Evolutionary conservation across 805 yeast species (phyloP), one percentile per base, ranked within the genome.

Genomic region (Torulaspora gathmanii): DNA sequence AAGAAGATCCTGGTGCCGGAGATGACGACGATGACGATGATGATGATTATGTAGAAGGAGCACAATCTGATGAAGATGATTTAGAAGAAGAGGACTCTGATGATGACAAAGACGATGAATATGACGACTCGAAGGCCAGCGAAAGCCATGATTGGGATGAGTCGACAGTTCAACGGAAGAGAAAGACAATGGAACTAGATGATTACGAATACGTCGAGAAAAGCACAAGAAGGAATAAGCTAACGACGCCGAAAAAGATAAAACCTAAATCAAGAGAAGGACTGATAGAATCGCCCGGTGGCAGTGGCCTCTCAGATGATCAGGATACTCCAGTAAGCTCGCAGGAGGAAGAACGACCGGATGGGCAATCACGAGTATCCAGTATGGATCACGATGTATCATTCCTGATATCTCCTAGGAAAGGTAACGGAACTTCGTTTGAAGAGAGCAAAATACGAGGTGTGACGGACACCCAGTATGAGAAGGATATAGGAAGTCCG

Each of bases 161-260:
- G 4, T 22, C 25, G 2, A 22, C 25, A 22, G 25, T 12, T 7
- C 34, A 31, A 7, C 17, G 34, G 11, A 44, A 34, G 45, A 50
- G 31, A 36, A 44, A 20, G 28, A 54, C 63, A 0, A 57, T 57
- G 5, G 67, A 63, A 27, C 22, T 61, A 9, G 67, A 63, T 47
- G 58, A 58, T 46, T 58, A 47, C 33, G 56, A 55, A 9, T 59
- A 61, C 37, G 47, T 47, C 12, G 53, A 51, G n/a, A 23, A 38
- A 11, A 31, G 50, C 11, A 15, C 33, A n/a, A 33, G 36, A 34
- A 25, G 16, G 10, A 39, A 44, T 7, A 50, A 40, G 26, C 19
- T 49, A n/a, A 50, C 51, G 8, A 57, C 64, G 8, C 64, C 63
- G 6, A 59, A 59, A 45, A 59, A 59, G 46, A 44, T 33, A 5